Evolutionary conservation across 306 rosid genomes (phyloP).

Genomic region (Malus asiatica): DNA sequence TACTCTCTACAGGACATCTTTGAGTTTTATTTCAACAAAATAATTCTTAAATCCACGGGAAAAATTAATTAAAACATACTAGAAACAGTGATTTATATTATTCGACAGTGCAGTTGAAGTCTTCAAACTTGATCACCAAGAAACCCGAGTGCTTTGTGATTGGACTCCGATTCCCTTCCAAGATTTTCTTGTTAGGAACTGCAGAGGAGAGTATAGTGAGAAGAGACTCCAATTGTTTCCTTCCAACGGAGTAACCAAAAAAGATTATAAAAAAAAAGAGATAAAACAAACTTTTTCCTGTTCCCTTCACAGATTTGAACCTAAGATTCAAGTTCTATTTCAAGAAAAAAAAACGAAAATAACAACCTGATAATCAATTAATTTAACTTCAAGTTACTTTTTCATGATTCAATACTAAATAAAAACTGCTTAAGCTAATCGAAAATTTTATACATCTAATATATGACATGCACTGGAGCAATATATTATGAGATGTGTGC

Average conservation of each 20-base stretch:
- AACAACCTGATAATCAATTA: no score
- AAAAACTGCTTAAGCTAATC: no score
- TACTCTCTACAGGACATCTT: background rate
- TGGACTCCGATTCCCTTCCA: conserved; percentile 70
- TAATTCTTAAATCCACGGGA: background rate
- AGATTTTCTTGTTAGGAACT: conserved; percentile 42
- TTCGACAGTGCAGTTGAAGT: conserved; percentile 76
- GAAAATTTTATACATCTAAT: no score
- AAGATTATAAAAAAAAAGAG: conserved; percentile 7
- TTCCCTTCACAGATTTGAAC: no score
- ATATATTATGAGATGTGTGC: no score
- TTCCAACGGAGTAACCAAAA: conserved; percentile 88
- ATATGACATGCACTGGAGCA: no score
- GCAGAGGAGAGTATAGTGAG: conserved; percentile 76
- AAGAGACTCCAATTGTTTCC: conserved; percentile 92
- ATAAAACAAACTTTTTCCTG: no score
- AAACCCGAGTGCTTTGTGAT: conserved; percentile 74
- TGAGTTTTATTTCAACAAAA: background rate
- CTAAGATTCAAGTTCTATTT: no score
- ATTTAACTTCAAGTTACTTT: no score
- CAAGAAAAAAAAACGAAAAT: no score
- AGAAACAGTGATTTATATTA: conserved; percentile 79
- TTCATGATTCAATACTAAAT: no score
- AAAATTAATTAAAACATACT: background rate
- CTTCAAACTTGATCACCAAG: conserved; percentile 62